Percentiles rank a stretch among this genome's conserved stretches.
These are phyloP conservation scores for Wallacemonas collosoma DNA, from an alignment of 208 protist species.

Conservation along the genomic window DNA sequence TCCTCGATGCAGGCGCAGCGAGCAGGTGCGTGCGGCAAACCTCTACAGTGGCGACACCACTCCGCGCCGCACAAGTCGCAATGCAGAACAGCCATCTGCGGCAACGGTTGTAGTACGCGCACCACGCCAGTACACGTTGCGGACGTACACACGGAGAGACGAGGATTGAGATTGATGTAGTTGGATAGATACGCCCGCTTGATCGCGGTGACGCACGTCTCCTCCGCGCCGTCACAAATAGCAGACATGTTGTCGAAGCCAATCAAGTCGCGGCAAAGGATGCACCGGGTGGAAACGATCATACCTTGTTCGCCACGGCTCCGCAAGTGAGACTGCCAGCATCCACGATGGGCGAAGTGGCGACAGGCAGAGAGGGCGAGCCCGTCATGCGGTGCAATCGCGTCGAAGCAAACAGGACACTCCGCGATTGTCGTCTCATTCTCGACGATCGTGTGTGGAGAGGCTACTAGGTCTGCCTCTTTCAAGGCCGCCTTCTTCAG, in stretches of 20 bases:
- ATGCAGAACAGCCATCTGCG: slow-evolving; percentile 35
- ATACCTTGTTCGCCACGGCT: slow-evolving; percentile 13
- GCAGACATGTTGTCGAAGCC: slow-evolving; percentile 22
- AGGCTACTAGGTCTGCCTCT: not conserved
- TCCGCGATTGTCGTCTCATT: not conserved
- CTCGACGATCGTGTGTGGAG: slow-evolving; percentile 5
- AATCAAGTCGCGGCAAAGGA: slow-evolving; percentile 30
- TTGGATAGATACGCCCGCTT: slow-evolving; percentile 25
- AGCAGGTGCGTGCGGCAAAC: slow-evolving; percentile 43
- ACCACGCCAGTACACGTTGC: slow-evolving; percentile 57
- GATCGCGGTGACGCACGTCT: not conserved
- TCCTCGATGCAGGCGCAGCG: slow-evolving; percentile 48
- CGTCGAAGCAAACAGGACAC: slow-evolving; percentile 27
- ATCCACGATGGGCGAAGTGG: slow-evolving; percentile 40
- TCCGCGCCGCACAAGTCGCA: slow-evolving; percentile 50
- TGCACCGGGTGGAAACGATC: slow-evolving; percentile 28
- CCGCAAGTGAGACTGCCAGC: slow-evolving; percentile 41
- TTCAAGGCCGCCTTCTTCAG: slow-evolving; percentile 1
- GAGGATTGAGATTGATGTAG: slow-evolving; percentile 27
- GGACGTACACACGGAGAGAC: slow-evolving; percentile 77
- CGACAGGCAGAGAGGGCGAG: slow-evolving; percentile 28
- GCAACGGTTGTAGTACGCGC: slow-evolving; percentile 27
- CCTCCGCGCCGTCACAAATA: slow-evolving; percentile 17
- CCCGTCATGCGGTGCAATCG: slow-evolving; percentile 20
- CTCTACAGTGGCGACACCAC: slow-evolving; percentile 65